Evolutionary conservation across 78 protist species (phyloP).

Genomic region (Dictyostelium brefeldianum): DNA sequence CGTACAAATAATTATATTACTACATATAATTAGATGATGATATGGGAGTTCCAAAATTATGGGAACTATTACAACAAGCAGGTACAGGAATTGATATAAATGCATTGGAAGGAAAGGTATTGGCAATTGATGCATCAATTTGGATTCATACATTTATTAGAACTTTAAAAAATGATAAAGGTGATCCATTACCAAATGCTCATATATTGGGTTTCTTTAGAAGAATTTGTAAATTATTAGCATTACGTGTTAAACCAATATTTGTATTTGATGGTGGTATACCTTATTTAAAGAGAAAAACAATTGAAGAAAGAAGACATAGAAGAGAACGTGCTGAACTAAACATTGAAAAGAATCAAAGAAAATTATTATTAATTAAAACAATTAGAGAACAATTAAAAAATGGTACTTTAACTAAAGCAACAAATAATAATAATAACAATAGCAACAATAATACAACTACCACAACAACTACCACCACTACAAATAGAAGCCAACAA

Average conservation of each 20-base stretch:
- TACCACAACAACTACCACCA: neutral
- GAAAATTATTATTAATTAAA: slow-evolving; percentile 39
- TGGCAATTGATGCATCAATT: slow-evolving; percentile 66
- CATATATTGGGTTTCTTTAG: slow-evolving; percentile 69
- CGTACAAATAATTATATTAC: neutral
- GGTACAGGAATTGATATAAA: slow-evolving; percentile 37
- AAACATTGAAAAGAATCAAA: slow-evolving; percentile 31
- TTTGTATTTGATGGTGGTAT: slow-evolving; percentile 73
- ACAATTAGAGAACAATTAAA: slow-evolving; percentile 34
- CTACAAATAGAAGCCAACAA: neutral
- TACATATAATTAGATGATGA: neutral
- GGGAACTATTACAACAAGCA: slow-evolving; percentile 64
- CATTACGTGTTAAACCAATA: slow-evolving; percentile 44
- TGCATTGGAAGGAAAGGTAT: slow-evolving; percentile 5
- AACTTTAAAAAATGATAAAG: slow-evolving; percentile 48
- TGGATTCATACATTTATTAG: slow-evolving; percentile 62
- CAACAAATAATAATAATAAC: neutral
- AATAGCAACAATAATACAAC: neutral
- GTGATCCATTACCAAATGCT: slow-evolving; percentile 56
- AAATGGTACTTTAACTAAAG: neutral
- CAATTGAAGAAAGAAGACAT: slow-evolving; percentile 67
- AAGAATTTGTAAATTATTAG: slow-evolving; percentile 48
- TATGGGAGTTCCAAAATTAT: slow-evolving; percentile 79
- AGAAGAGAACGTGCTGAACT: slow-evolving; percentile 40
- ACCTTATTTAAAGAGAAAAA: slow-evolving; percentile 54